Evolutionary conservation across 1,284 basidiomycete species (phyloP).

Genomic region (Sanghuangporus sanghuang): DNA sequence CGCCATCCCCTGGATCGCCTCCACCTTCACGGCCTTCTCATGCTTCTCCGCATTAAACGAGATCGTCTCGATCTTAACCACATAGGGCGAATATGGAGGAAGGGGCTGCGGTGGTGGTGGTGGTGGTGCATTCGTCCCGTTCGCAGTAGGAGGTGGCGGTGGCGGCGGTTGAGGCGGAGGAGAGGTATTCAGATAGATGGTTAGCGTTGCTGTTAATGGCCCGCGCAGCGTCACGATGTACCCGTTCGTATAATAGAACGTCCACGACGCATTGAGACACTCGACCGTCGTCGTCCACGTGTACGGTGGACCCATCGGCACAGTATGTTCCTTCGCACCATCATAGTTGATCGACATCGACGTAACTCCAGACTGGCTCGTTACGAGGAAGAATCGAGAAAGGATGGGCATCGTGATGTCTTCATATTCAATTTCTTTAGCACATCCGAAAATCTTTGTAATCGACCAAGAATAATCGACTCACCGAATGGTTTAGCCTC

Average conservation of each 20-base stretch:
- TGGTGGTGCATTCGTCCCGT: slow-evolving; percentile 13
- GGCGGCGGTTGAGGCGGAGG: slow-evolving; percentile 17
- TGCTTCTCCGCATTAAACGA: slow-evolving; percentile 63
- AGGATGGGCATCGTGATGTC: slow-evolving; percentile 72
- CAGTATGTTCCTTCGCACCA: slow-evolving; percentile 57
- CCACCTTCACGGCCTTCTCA: slow-evolving; percentile 63
- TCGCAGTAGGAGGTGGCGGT: background rate
- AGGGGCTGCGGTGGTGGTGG: slow-evolving; percentile 23
- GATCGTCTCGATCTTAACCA: slow-evolving; percentile 61
- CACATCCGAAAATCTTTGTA: background rate
- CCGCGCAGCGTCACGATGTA: slow-evolving; percentile 70
- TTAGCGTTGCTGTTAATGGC: slow-evolving; percentile 53
- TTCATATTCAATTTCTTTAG: slow-evolving; percentile 24
- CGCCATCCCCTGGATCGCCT: slow-evolving; percentile 48
- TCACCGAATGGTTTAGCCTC: slow-evolving; percentile 78
- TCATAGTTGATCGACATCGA: slow-evolving; percentile 70
- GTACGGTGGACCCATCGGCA: slow-evolving; percentile 31
- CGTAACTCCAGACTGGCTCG: slow-evolving; percentile 72
- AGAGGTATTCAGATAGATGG: slow-evolving; percentile 35
- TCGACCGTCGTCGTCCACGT: slow-evolving; percentile 36
- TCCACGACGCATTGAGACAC: slow-evolving; percentile 66
- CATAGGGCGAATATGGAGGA: slow-evolving; percentile 22
- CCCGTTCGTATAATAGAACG: slow-evolving; percentile 68
- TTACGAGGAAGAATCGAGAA: slow-evolving; percentile 77
- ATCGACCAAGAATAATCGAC: slow-evolving; percentile 24